Evolutionary conservation across 2,329 filamentous ascomycete species (phyloP), one percentile per base, ranked within the genome.

Genomic region (Venturia oleaginea): DNA sequence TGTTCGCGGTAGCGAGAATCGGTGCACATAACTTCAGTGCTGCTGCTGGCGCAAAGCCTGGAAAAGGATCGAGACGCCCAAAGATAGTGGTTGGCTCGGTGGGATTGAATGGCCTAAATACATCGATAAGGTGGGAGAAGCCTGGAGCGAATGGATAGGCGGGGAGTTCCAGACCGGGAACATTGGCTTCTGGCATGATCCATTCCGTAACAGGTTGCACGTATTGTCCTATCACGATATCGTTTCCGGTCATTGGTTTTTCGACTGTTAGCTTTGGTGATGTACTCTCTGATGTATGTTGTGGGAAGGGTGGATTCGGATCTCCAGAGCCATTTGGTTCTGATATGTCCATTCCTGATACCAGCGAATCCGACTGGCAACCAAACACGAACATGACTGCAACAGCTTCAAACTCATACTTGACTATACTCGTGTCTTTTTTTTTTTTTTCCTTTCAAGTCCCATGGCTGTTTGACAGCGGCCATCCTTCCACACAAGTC

Each of bases 111-210:
- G 27, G 27, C 5, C 54, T 24, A 59, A 24, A 11, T 3, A 72
- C 72, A 38, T 73, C 67, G 1, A 72, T 70, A 8, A 79, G 70
- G 40, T 72, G 71, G 34, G 69, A 68, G 64, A 79, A 78, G 61
- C 75, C 71, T 2, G n/a, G n/a, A n/a, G n/a, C 64, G 66, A 73
- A 74, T 15, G 63, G 62, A 59, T 67, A 67, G 11, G 71, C 66
- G 15, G 69, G 70, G 17, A 70, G 67, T 71, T 73, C 65, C 66
- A 72, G 68, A 68, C 77, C 77, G n/a, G 77, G 77, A 3, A 71
- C 69, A 22, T 74, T 70, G 22, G 74, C 70, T 66, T 79, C 77
- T 11, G 77, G 77, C 68, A 76, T 76, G 67, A 79, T 78, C 76
- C 76, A 79, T 65, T 78, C 77, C 4, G 70, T 72, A 4, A 79